Percentiles rank a stretch among this genome's conserved stretches.
Evolutionary conservation across 371 early-diverging fungal species (phyloP).

Genomic region (Zancudomyces culisetae): DNA sequence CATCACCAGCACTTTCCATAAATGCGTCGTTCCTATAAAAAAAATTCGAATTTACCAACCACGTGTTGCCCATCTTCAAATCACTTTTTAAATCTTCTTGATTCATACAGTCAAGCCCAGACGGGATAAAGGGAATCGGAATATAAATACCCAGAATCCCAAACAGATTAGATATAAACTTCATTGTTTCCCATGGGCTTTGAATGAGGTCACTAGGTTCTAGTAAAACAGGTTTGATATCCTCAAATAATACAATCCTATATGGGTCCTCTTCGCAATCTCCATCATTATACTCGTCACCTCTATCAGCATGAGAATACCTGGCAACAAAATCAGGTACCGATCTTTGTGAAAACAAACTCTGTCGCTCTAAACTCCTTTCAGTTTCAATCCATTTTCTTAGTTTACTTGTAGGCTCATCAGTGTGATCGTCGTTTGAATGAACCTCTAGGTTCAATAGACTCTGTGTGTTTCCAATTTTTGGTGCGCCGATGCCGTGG

Average conservation of each 20-base stretch:
- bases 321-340: neutral
- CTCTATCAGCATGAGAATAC: neutral
- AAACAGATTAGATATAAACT: neutral
- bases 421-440: too few relatives aligned
- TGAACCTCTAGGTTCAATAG: too few relatives aligned
- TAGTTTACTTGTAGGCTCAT: too few relatives aligned
- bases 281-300: neutral
- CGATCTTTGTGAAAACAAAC: neutral
- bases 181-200: neutral
- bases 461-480: too few relatives aligned
- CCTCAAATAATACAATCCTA: slow-evolving; percentile 2
- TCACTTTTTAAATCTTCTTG: too few relatives aligned
- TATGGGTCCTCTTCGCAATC: neutral
- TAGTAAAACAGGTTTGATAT: neutral
- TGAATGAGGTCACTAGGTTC: neutral
- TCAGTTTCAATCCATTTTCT: too few relatives aligned
- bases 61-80: too few relatives aligned
- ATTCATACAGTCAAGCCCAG: too few relatives aligned
- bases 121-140: neutral
- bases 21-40: too few relatives aligned
- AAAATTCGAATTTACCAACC: too few relatives aligned
- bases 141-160: neutral
- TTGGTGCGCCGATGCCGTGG: too few relatives aligned
- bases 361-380: neutral
- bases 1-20: too few relatives aligned